Conservation (phyloP, 495 filamentous ascomycete species). For the Parathielavia hyrcaniae region DNA sequence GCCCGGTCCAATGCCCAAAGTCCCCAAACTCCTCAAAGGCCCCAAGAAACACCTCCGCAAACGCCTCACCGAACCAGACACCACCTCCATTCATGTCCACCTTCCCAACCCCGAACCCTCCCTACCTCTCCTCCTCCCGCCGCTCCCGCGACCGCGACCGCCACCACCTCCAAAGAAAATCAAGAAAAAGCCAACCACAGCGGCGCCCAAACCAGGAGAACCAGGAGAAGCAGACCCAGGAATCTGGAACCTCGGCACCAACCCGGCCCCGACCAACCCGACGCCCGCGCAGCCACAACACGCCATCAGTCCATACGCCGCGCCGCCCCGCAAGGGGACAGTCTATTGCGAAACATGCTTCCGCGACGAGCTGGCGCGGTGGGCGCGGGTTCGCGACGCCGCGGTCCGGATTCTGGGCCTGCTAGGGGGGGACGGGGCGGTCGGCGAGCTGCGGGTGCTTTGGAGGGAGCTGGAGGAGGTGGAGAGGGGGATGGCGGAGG, state of each 20-base stretch:
- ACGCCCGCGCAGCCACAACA: too few relatives aligned
- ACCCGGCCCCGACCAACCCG: neutral
- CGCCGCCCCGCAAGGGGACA: neutral
- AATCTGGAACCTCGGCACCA: neutral
- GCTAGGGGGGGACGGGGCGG: conserved; percentile 10
- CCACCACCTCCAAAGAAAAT: neutral
- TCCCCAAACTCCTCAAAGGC: neutral
- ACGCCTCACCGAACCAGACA: neutral
- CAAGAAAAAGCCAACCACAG: too few relatives aligned
- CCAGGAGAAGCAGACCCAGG: neutral
- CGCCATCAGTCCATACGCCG: neutral
- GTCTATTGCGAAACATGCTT: conserved; percentile 15
- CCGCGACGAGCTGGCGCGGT: conserved; percentile 4
- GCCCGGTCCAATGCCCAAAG: neutral
- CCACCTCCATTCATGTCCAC: too few relatives aligned
- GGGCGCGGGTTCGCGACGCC: neutral
- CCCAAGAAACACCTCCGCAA: neutral
- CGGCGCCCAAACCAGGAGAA: neutral
- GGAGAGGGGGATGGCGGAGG: neutral
- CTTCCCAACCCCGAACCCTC: neutral
- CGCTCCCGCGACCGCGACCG: neutral
- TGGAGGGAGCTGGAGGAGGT: neutral
- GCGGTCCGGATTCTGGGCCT: neutral
- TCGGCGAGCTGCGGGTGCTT: conserved; percentile 8
- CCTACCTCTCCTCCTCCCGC: neutral